Percentiles rank a stretch among this genome's conserved stretches.
Conservation (phyloP, 2,329 filamentous ascomycete genomes). For the Fusarium clavum region DNA sequence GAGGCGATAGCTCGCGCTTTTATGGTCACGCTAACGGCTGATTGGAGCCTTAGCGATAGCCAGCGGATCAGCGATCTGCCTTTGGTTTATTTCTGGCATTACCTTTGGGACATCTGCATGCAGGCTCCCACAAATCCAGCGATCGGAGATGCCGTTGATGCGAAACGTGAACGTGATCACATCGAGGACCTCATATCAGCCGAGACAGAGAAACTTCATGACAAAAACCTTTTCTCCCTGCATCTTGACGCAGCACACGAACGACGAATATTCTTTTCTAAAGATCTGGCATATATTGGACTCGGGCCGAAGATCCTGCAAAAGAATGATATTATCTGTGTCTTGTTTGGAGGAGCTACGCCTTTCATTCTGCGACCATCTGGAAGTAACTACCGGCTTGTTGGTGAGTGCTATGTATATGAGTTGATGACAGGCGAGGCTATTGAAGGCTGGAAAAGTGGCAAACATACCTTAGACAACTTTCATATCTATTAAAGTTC, state of each 20-base stretch:
- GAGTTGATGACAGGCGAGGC: neutral
- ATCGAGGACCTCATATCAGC: neutral
- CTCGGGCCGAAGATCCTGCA: neutral
- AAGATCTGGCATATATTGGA: neutral
- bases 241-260: neutral
- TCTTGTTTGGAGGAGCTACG: neutral
- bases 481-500: fast-evolving
- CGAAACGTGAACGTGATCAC: neutral
- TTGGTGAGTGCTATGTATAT: neutral
- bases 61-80: neutral
- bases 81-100: neutral
- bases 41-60: neutral
- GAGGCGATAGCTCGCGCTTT: neutral
- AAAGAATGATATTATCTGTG: fast-evolving
- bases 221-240: fast-evolving
- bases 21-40: neutral
- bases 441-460: fast-evolving
- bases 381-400: neutral
- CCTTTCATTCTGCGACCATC: neutral
- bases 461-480: fast-evolving
- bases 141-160: fast-evolving
- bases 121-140: no score
- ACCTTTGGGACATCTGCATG: no score
- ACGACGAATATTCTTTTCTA: neutral
- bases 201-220: fast-evolving